phyloP scores from a whole-genome alignment of 257 asterid species.

The Nemophila menziesii region DNA sequence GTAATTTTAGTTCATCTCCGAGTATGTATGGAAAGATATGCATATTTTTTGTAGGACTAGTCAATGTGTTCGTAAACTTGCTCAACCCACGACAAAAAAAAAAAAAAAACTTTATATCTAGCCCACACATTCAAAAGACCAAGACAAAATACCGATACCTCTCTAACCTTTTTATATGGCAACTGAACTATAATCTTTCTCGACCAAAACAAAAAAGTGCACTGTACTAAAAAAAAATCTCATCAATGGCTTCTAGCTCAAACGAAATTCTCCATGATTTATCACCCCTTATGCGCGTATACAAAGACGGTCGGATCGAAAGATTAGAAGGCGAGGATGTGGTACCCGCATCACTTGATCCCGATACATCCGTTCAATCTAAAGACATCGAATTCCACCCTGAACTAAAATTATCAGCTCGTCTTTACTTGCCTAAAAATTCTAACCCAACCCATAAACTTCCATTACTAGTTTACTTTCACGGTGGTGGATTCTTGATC shows the following conservation, averaged over 20 bases:
- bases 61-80: too few relatives aligned
- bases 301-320: slow-evolving; percentile 39
- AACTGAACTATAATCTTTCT: background rate
- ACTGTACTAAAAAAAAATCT: too few relatives aligned
- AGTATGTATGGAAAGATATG: too few relatives aligned
- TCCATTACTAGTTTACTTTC: slow-evolving; percentile 45
- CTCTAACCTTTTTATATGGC: background rate
- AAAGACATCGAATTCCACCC: slow-evolving; percentile 31
- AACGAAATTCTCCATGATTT: slow-evolving; percentile 26
- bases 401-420: slow-evolving; percentile 21
- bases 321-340: slow-evolving; percentile 10
- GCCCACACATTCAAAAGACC: too few relatives aligned
- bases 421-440: slow-evolving; percentile 33
- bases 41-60: too few relatives aligned
- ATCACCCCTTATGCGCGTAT: slow-evolving; percentile 22
- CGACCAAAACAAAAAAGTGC: too few relatives aligned
- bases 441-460: slow-evolving; percentile 19
- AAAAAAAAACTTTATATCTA: too few relatives aligned
- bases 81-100: too few relatives aligned
- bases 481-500: slow-evolving; percentile 46
- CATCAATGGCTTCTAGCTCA: slow-evolving; percentile 16
- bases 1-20: too few relatives aligned
- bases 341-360: slow-evolving; percentile 25
- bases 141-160: too few relatives aligned
- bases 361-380: slow-evolving; percentile 32